These are phyloP conservation scores for Oehlia diaphana DNA, from an alignment of 192 early-diverging fungal genomes.

Conservation along the genomic window DNA sequence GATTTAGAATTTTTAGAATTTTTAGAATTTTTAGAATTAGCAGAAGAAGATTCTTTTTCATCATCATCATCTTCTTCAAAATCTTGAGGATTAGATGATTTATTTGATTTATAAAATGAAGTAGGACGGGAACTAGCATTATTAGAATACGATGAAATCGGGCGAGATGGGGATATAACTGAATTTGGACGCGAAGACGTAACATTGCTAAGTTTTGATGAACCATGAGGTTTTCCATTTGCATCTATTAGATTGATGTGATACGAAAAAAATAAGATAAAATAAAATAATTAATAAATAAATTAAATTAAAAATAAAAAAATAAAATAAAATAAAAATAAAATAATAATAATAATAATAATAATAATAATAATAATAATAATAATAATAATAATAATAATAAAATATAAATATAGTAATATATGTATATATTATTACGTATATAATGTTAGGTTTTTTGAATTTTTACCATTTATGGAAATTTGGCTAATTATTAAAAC, in stretches of 20 bases:
- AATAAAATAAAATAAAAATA: no score
- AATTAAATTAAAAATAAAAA: no score
- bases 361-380: no score
- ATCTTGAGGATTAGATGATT: neutral
- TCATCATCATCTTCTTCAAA: neutral
- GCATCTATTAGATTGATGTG: neutral
- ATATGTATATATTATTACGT: no score
- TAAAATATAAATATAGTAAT: no score
- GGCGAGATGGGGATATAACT: neutral
- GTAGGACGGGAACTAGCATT: neutral
- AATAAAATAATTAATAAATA: no score
- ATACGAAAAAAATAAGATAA: neutral
- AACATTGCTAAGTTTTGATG: neutral
- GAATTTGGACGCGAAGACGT: neutral
- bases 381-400: no score
- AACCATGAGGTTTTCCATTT: neutral
- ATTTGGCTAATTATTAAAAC: no score
- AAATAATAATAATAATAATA: no score
- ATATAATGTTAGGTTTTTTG: no score
- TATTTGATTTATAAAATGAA: constrained; percentile 7
- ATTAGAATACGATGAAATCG: neutral
- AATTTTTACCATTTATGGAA: no score
- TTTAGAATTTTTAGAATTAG: no score
- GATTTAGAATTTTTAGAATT: neutral
- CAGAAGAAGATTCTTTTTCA: neutral